Percentiles rank a stretch among this genome's conserved stretches.
Evolutionary conservation across 139 green algal genomes (phyloP).

Genomic region (Closterium sp.): DNA sequence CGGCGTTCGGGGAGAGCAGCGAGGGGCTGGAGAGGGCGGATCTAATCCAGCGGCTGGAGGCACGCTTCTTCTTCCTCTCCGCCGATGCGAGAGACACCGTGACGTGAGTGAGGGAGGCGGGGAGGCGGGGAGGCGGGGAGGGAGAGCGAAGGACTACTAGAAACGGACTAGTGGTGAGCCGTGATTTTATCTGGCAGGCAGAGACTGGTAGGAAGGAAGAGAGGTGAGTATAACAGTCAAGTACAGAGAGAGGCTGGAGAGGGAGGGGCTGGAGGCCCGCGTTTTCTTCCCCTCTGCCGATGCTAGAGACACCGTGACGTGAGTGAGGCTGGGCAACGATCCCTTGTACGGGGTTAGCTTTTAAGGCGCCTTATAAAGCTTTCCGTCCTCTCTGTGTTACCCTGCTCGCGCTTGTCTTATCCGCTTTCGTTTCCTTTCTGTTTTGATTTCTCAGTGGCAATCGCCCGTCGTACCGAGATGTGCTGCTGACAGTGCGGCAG

Average conservation of each 20-base stretch:
- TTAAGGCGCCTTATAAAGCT: background rate
- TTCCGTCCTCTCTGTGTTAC: background rate
- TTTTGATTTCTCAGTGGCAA: constrained; percentile 5
- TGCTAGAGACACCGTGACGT: constrained; percentile 1
- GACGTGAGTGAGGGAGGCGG: constrained; percentile 4
- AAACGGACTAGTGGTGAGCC: too few species aligned
- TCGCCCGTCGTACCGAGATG: constrained; percentile 24
- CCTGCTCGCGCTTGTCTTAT: background rate
- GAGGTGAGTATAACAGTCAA: background rate
- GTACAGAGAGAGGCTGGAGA: background rate
- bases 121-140: too few species aligned
- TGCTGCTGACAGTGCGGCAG: constrained; percentile 67
- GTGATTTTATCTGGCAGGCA: too few species aligned
- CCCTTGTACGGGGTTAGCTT: background rate
- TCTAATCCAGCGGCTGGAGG: background rate
- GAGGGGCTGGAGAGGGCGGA: background rate
- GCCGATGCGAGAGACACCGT: background rate
- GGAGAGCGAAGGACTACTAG: too few species aligned
- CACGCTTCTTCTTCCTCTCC: constrained; percentile 2
- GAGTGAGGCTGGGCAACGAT: background rate
- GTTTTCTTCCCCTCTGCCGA: background rate
- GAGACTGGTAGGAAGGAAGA: too few species aligned
- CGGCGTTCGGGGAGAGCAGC: background rate
- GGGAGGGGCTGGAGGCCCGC: background rate
- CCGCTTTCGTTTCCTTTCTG: background rate